A percentile compares a stretch with the other conserved stretches of the same genome.
phyloP scores from a whole-genome alignment of 108 stramenopile species.

The Aureococcus anophagefferens region DNA sequence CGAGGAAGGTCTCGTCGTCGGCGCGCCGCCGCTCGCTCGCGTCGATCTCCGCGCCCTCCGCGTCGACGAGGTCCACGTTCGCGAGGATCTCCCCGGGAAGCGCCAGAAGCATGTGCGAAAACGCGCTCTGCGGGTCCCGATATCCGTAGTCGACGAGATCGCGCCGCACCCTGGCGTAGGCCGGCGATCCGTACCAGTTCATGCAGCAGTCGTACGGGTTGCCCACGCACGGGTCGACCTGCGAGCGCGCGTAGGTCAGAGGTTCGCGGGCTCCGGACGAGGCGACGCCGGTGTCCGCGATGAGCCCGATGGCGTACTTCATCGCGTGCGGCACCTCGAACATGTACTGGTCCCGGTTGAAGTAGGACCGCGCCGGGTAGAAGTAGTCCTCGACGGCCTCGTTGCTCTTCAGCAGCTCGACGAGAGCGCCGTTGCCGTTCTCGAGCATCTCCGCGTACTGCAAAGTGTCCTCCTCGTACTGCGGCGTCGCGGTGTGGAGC shows the following conservation, averaged over 20 bases:
- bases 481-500: no score
- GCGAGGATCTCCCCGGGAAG: slow-evolving; percentile 34
- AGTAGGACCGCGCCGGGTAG: slow-evolving; percentile 4
- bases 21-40: slow-evolving; percentile 28
- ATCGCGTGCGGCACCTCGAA: not conserved
- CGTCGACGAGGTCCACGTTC: slow-evolving; percentile 44
- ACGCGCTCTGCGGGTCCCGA: no score
- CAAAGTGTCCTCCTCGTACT: no score
- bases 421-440: no score
- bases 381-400: slow-evolving; percentile 10
- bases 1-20: slow-evolving; percentile 39
- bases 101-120: not conserved
- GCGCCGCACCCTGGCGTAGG: not conserved
- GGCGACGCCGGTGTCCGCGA: not conserved
- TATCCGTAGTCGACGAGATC: not conserved
- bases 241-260: not conserved
- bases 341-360: not conserved
- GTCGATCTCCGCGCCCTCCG: slow-evolving; percentile 19
- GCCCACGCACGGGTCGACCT: not conserved
- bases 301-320: slow-evolving; percentile 1
- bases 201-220: slow-evolving; percentile 6
- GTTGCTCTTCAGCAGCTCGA: no score
- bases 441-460: no score
- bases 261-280: not conserved
- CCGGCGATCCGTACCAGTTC: not conserved